Conservation (phyloP, 2,329 filamentous ascomycete genomes). For the Pseudocercospora macadamiae region DNA sequence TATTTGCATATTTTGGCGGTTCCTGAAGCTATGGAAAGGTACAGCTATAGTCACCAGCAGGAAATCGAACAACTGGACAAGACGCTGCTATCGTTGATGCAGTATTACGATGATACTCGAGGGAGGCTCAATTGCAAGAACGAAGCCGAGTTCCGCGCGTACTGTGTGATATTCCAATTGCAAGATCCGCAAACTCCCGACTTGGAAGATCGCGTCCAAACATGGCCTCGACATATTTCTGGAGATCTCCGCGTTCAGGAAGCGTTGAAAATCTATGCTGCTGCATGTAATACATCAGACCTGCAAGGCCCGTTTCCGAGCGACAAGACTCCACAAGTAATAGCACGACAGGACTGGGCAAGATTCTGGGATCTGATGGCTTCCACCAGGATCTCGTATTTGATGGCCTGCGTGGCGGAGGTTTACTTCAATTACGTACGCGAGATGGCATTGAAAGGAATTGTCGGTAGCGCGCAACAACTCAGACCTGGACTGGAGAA, state of each 20-base stretch:
- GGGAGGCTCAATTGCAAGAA: conserved; percentile 56
- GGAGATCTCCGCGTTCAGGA: conserved; percentile 57
- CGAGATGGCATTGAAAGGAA: conserved; percentile 56
- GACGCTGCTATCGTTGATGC: conserved; percentile 63
- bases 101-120: conserved; percentile 62
- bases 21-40: conserved; percentile 46
- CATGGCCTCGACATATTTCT: conserved; percentile 55
- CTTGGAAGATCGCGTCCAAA: conserved; percentile 61
- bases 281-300: conserved; percentile 57
- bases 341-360: conserved; percentile 62
- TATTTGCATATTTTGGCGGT: conserved; percentile 63
- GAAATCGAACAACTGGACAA: conserved; percentile 67
- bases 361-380: conserved; percentile 61
- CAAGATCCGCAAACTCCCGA: conserved; percentile 52
- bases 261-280: conserved; percentile 60
- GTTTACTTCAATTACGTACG: conserved; percentile 64
- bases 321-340: conserved; percentile 49
- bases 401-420: conserved; percentile 67
- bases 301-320: conserved; percentile 54
- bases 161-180: conserved; percentile 62
- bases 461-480: conserved; percentile 26
- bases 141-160: conserved; percentile 66
- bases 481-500: conserved; percentile 39
- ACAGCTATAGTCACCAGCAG: conserved; percentile 59
- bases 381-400: conserved; percentile 60